Percentiles rank a stretch among this genome's conserved stretches.
Conservation (phyloP, 2,329 filamentous ascomycete genomes). For the Pestalotiopsis sp. region DNA sequence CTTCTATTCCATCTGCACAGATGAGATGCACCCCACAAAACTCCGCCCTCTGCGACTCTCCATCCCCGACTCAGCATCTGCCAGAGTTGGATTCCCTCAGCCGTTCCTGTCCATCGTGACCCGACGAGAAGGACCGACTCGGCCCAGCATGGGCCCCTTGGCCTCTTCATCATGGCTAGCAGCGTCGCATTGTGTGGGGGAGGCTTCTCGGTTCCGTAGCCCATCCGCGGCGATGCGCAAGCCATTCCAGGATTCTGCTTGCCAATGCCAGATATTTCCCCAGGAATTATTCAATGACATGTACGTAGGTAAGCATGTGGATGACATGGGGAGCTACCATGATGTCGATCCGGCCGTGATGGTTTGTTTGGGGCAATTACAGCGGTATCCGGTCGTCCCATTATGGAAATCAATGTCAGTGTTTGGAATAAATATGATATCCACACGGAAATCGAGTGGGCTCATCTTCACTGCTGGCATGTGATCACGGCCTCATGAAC, state of each 20-base stretch:
- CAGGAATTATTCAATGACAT: not conserved
- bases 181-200: constrained; percentile 1
- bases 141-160: not conserved
- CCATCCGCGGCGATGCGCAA: not conserved
- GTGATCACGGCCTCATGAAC: not conserved
- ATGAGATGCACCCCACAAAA: constrained; percentile 2
- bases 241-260: not conserved
- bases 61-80: not conserved
- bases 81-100: not conserved
- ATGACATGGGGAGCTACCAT: not conserved
- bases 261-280: constrained; percentile 2
- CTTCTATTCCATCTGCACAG: not conserved
- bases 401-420: not conserved
- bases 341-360: not conserved
- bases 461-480: not conserved
- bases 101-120: constrained; percentile 6
- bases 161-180: not conserved
- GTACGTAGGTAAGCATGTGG: not conserved
- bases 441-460: not conserved
- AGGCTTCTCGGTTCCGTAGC: not conserved
- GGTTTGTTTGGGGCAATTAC: not conserved
- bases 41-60: not conserved
- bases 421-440: not conserved
- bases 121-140: constrained; percentile 3
- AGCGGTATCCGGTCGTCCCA: not conserved